Evolutionary conservation across 441 rosid genomes (phyloP).

Genomic region (Erodium trifolium): DNA sequence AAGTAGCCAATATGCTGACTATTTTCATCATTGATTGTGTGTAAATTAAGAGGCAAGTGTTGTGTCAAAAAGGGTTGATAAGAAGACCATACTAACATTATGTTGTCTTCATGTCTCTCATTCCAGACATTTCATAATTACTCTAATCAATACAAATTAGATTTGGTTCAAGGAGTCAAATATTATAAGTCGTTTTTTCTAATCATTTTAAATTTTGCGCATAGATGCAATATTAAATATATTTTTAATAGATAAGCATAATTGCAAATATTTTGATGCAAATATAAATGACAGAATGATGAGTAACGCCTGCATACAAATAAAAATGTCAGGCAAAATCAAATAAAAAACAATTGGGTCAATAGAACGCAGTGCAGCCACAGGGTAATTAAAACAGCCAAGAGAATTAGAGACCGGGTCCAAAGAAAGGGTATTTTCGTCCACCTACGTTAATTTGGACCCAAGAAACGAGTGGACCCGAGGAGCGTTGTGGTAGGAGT

Average conservation of each 20-base stretch:
- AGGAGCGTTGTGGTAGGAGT: no score
- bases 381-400: no score
- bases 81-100: neutral
- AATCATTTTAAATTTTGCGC: no score
- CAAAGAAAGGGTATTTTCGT: slow-evolving; percentile 21
- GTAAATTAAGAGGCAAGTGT: neutral
- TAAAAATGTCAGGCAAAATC: neutral
- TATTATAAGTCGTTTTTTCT: no score
- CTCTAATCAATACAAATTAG: neutral
- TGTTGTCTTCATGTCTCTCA: neutral
- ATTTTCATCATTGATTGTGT: neutral
- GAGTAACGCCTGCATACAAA: neutral
- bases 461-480: no score
- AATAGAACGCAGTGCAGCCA: no score
- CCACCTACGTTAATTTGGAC: slow-evolving; percentile 20
- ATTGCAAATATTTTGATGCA: neutral
- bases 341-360: no score
- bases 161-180: no score
- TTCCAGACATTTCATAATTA: neutral
- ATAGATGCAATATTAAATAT: no score
- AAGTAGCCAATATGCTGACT: no score
- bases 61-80: neutral
- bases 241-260: no score
- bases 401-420: neutral
- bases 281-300: neutral